A percentile compares a stretch with the other conserved stretches of the same genome.
Evolutionary conservation across 345 rosid genomes (phyloP).

Genomic region (Anacardium occidentale): DNA sequence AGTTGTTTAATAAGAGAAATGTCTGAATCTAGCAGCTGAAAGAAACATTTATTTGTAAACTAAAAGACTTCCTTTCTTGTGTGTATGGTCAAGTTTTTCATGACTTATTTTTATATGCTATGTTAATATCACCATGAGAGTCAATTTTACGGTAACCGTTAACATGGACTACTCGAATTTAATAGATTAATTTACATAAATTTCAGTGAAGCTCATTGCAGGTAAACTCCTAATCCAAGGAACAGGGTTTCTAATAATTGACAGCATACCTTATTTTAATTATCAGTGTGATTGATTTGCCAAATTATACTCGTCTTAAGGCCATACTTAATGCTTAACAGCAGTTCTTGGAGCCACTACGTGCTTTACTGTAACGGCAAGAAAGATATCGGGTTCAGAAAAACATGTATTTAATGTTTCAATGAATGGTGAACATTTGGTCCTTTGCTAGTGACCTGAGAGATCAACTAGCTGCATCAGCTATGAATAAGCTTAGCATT

Average conservation of each 20-base stretch:
- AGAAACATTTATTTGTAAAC: neutral
- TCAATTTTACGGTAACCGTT: neutral
- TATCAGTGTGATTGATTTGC: constrained; percentile 8
- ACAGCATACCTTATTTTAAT: constrained; percentile 23
- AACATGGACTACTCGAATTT: neutral
- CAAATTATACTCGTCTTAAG: constrained; percentile 5
- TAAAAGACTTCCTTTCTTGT: neutral
- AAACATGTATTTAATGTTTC: neutral
- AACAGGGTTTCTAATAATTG: constrained; percentile 23
- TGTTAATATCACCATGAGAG: neutral
- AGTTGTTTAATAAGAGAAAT: neutral
- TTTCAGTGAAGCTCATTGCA: neutral
- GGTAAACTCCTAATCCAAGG: neutral
- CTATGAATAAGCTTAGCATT: constrained; percentile 6
- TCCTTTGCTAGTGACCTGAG: neutral
- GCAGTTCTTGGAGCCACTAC: constrained; percentile 11
- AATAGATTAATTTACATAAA: neutral
- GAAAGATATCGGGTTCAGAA: constrained; percentile 23
- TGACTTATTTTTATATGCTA: neutral
- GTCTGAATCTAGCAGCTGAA: constrained; percentile 3
- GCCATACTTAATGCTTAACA: neutral
- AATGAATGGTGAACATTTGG: neutral
- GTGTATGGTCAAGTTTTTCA: neutral
- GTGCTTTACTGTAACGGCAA: constrained; percentile 42
- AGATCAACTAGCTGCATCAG: constrained; percentile 12